phyloP scores from a whole-genome alignment of 2,329 filamentous ascomycete genomes.

The Raffaelea arxii region DNA sequence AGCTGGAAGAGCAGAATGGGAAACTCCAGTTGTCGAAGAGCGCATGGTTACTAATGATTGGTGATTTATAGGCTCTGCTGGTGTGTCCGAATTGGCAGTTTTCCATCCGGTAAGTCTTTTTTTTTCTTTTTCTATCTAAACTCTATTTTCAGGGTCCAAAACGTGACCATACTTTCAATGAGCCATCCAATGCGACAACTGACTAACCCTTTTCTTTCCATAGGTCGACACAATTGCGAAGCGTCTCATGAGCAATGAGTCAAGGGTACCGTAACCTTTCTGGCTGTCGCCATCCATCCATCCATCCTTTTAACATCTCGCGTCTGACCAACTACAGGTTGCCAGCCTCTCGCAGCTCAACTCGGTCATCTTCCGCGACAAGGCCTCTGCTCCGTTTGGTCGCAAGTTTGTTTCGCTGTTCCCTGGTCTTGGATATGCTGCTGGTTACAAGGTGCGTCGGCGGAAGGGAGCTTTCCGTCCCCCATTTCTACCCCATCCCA shows the following conservation, averaged over 20 bases:
- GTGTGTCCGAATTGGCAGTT: constrained; percentile 84
- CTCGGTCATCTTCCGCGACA: constrained; percentile 87
- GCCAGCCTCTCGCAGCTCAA: constrained; percentile 59
- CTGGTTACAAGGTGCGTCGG: constrained; percentile 90
- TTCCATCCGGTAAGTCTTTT: constrained; percentile 79
- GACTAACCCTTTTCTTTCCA: background rate
- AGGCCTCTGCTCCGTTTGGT: constrained; percentile 58
- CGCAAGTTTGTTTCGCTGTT: constrained; percentile 92
- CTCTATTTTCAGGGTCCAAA: too few species aligned
- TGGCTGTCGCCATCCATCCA: background rate
- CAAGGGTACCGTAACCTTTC: constrained; percentile 39
- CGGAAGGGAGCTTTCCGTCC: background rate
- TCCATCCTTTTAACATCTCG: background rate
- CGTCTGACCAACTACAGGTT: constrained; percentile 35
- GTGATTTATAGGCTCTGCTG: constrained; percentile 80
- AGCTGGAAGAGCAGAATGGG: too few species aligned
- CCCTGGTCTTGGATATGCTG: constrained; percentile 92
- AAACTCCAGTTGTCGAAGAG: too few species aligned
- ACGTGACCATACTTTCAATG: too few species aligned
- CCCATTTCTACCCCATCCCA: background rate
- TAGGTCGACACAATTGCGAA: constrained; percentile 97
- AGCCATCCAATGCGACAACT: background rate
- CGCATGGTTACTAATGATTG: too few species aligned
- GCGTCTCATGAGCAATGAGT: constrained; percentile 97
- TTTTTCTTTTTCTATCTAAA: too few species aligned